Conservation (phyloP, 2,329 filamentous ascomycete genomes). For the Penicillium palitans region DNA sequence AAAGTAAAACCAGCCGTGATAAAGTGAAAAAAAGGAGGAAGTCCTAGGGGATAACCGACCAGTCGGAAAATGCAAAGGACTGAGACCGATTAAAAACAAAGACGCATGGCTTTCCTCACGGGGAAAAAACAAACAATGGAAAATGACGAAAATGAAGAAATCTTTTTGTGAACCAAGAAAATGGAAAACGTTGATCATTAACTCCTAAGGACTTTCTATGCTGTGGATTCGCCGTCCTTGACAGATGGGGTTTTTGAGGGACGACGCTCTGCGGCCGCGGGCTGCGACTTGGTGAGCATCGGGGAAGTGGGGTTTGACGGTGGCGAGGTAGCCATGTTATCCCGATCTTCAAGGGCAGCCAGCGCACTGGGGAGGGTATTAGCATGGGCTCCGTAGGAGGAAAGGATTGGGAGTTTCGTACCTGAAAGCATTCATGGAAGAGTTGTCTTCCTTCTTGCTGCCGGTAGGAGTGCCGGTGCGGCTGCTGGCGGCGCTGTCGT, state of each 20-base stretch:
- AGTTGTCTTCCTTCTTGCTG: constrained; percentile 63
- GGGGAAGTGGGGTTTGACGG: constrained; percentile 52
- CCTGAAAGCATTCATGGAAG: constrained; percentile 90
- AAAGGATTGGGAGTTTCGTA: constrained; percentile 53
- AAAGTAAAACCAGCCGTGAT: constrained; percentile 15
- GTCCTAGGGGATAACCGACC: constrained; percentile 22
- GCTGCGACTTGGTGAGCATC: constrained; percentile 48
- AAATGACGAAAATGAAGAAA: constrained; percentile 25
- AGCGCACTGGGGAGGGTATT: constrained; percentile 43
- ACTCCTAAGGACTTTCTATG: constrained; percentile 40
- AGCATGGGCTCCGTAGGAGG: constrained; percentile 6
- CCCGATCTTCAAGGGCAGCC: constrained; percentile 48
- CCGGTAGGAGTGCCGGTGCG: constrained; percentile 83
- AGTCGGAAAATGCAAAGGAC: constrained; percentile 30
- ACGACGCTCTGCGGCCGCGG: constrained; percentile 44
- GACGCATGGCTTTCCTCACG: constrained; percentile 7
- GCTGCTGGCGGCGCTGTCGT: constrained; percentile 85
- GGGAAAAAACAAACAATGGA: constrained; percentile 4
- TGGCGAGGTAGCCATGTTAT: constrained; percentile 50
- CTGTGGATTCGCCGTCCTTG: constrained; percentile 43
- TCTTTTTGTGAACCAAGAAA: constrained; percentile 35
- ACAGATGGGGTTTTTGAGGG: constrained; percentile 44
- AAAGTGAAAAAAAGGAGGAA: constrained; percentile 15
- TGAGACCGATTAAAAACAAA: constrained; percentile 14
- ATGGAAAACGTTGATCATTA: constrained; percentile 42